A percentile compares a stretch with the other conserved stretches of the same genome.
phyloP scores from a whole-genome alignment of 208 protist species.

The Jaenimonas drosophilae region DNA sequence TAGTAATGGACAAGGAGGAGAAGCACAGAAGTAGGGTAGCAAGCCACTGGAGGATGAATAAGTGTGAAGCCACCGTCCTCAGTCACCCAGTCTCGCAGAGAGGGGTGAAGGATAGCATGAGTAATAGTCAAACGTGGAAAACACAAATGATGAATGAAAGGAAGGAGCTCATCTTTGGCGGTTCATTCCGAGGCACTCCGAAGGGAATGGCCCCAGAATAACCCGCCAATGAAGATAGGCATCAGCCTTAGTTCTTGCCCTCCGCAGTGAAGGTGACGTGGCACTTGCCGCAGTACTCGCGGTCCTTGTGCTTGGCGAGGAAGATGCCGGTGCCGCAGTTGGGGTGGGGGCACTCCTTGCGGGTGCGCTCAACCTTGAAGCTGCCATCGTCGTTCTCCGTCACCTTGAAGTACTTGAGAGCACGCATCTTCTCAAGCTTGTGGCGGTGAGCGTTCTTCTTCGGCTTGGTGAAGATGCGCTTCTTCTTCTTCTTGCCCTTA shows the following conservation, averaged over 20 bases:
- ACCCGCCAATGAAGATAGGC: constrained; percentile 6
- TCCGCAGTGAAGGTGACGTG: constrained; percentile 90
- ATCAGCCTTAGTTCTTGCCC: constrained; percentile 34
- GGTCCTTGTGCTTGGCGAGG: constrained; percentile 98
- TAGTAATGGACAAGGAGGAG: too few relatives aligned
- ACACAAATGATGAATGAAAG: constrained; percentile 6
- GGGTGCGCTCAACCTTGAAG: constrained; percentile 94
- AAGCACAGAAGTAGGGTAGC: too few relatives aligned
- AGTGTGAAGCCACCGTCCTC: too few relatives aligned
- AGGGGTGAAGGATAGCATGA: background rate
- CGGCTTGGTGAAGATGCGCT: constrained; percentile 99
- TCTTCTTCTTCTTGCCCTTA: constrained; percentile 99
- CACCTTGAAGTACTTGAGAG: constrained; percentile 99
- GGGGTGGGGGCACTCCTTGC: constrained; percentile 93
- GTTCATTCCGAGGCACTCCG: too few relatives aligned
- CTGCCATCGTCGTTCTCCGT: constrained; percentile 94
- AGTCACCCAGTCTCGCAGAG: too few relatives aligned
- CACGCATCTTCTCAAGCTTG: constrained; percentile 99
- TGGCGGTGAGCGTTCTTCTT: constrained; percentile 98
- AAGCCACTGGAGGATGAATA: too few relatives aligned
- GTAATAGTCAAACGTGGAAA: background rate
- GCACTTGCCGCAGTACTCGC: constrained; percentile 99
- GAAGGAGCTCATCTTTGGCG: too few relatives aligned
- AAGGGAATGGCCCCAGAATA: too few relatives aligned
- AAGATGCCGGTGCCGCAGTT: constrained; percentile 97